These are phyloP conservation scores for Camptophora hylomeconis DNA, from an alignment of 2,329 filamentous ascomycete species.

Conservation along the genomic window DNA sequence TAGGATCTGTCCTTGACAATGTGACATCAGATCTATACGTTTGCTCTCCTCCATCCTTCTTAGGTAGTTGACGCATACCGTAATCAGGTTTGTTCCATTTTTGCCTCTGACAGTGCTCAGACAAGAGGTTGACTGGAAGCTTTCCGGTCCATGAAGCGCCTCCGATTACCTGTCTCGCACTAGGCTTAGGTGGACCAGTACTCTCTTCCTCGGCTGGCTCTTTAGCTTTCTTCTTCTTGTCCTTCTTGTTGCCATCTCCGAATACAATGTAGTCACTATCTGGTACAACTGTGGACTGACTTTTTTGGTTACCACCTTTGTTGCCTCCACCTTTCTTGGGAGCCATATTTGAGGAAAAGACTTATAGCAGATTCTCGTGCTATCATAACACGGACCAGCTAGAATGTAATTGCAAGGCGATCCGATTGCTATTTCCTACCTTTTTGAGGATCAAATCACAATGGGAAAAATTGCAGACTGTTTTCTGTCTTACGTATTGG, in stretches of 20 bases:
- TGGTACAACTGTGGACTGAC: slow-evolving; percentile 6
- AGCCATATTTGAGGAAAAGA: slow-evolving; percentile 14
- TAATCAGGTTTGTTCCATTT: slow-evolving; percentile 94
- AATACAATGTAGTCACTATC: slow-evolving; percentile 22
- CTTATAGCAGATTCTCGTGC: too few species aligned
- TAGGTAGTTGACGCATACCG: slow-evolving; percentile 48
- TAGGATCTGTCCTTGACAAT: slow-evolving; percentile 58
- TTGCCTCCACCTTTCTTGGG: slow-evolving; percentile 14
- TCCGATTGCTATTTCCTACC: too few species aligned
- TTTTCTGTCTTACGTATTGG: too few species aligned
- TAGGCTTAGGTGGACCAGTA: slow-evolving; percentile 36
- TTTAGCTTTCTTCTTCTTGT: slow-evolving; percentile 16
- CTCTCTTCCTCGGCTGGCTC: slow-evolving; percentile 18
- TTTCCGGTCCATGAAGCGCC: slow-evolving; percentile 97
- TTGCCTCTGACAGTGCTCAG: slow-evolving; percentile 89
- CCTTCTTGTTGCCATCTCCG: slow-evolving; percentile 11
- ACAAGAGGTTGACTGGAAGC: slow-evolving; percentile 81
- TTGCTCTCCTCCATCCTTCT: slow-evolving; percentile 37
- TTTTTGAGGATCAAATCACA: too few species aligned
- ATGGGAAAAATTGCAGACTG: too few species aligned
- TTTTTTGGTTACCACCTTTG: slow-evolving; percentile 11
- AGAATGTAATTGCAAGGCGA: too few species aligned
- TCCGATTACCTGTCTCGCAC: slow-evolving; percentile 67
- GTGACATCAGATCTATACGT: slow-evolving; percentile 65
- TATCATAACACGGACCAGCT: too few species aligned